Base-by-base conservation (phyloP, 1,139 yeast genomes). In the Nakaseomyces sp. region DNA sequence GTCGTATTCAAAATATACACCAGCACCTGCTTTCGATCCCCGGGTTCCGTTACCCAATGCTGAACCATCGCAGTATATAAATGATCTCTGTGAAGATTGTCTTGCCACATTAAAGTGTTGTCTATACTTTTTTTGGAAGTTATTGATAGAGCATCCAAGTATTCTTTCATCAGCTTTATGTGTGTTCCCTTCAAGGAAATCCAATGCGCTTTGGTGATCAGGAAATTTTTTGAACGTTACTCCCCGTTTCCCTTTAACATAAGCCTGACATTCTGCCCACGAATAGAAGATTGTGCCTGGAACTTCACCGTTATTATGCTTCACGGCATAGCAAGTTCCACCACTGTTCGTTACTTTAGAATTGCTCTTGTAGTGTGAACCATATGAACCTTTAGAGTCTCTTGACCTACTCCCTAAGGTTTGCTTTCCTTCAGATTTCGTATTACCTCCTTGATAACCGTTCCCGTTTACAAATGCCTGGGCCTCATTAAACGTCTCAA, bases 11-110 rank as follows among this genome's bases (percentile, higher is more conserved):
- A 74, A 86, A 58, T 67, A 85, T 0, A 82, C 85, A 15, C 95
- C 96, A 55, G 73, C 77, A 0, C 95, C 95, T 0, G 87, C 85
- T 9, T 58, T 48, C 1, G 71, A 67, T 8, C 60, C 57, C 0
- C 46, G 43, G 20, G 57, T 60, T 2, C 84, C 84, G 50, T 79
- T 79, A 6, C 73, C 71, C 32, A 74, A 60, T 0, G 79, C 70
- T 1, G 91, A 82, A 0, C 95, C 95, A 60, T 85, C 95, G 15
- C 84, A 79, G 54, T 74, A 85, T 2, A 83, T 57, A 25, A 45
- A 44, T 4, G 20, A 45, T 42, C 17, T 29, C 10, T 24, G 13
- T 13, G 6, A 3, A n/a, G 16, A 8, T 10, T 25, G 18, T 7
- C 18, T 10, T 18, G 8, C n/a, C 5, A 13, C 17, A 5, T 26